Evolutionary conservation across 176 grass and related monocot genomes (phyloP).

Genomic region (Hsuehochloa calcarea): DNA sequence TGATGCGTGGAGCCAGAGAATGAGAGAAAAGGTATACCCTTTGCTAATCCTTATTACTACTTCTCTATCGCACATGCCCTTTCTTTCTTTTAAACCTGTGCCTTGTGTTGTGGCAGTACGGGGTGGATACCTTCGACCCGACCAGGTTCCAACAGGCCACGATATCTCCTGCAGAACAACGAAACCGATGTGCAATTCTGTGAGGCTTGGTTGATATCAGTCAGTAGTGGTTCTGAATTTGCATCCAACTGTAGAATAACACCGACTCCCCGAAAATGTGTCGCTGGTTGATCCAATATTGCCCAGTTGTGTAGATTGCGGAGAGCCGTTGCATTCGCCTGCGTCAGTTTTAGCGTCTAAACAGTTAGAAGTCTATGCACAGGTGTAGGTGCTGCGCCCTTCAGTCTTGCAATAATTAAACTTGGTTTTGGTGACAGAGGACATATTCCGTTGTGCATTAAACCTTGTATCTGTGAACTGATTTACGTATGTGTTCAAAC

Average conservation of each 20-base stretch:
- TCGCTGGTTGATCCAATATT: constrained; percentile 7
- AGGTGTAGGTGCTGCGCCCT: not conserved
- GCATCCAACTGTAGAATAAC: constrained; percentile 15
- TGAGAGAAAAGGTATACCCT: constrained; percentile 74
- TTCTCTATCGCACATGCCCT: not conserved
- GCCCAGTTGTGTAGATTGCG: not conserved
- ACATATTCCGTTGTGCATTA: constrained; percentile 7
- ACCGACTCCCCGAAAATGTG: not conserved
- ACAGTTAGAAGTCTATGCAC: not conserved
- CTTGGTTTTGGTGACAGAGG: constrained; percentile 19
- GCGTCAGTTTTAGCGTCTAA: not conserved
- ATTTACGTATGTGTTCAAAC: not conserved
- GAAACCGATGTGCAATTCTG: constrained; percentile 53
- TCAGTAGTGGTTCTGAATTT: not conserved
- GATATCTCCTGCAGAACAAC: constrained; percentile 47
- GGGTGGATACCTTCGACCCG: constrained; percentile 61
- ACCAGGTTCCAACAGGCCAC: constrained; percentile 58
- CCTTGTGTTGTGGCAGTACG: constrained; percentile 62
- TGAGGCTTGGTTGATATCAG: constrained; percentile 34
- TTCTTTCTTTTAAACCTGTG: not conserved
- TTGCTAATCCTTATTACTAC: not conserved
- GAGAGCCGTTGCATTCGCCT: not conserved
- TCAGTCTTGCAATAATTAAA: constrained; percentile 29
- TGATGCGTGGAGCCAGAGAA: constrained; percentile 88
- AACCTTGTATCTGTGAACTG: constrained; percentile 12